Percentiles rank a stretch among this genome's conserved stretches.
phyloP scores from a whole-genome alignment of 371 early-diverging fungal genomes.

The Mortierella sp. region DNA sequence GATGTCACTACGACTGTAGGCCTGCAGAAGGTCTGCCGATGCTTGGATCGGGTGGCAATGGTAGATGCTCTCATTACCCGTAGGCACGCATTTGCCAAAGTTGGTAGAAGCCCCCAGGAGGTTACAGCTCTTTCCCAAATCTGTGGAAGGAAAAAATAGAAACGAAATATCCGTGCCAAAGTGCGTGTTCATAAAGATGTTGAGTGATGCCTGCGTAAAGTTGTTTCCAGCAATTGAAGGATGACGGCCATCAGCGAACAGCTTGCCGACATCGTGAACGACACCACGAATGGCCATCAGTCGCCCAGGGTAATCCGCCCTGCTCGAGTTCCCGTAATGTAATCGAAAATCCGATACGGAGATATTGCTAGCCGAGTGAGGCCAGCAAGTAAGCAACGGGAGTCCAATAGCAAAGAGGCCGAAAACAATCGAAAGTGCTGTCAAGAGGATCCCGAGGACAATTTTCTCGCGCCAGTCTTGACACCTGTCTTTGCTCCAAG shows the following conservation, averaged over 20 bases:
- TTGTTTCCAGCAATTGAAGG: constrained; percentile 32
- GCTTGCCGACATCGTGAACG: constrained; percentile 51
- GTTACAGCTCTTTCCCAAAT: constrained; percentile 19
- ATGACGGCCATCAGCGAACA: constrained; percentile 42
- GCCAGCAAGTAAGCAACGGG: constrained; percentile 56
- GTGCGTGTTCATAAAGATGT: constrained; percentile 20
- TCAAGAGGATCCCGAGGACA: constrained; percentile 76
- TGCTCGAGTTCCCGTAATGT: constrained; percentile 18
- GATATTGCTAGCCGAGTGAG: constrained; percentile 9
- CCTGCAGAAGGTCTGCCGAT: constrained; percentile 4
- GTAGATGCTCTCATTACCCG: constrained; percentile 3
- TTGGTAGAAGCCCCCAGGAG: constrained; percentile 22
- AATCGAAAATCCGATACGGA: constrained; percentile 11
- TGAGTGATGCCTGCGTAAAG: constrained; percentile 15
- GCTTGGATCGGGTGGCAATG: constrained; percentile 32
- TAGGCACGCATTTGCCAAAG: constrained; percentile 24
- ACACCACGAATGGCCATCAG: constrained; percentile 50
- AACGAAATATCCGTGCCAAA: constrained; percentile 51
- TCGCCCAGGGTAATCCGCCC: background rate
- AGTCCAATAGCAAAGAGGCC: constrained; percentile 74
- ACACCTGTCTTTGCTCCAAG: constrained; percentile 56
- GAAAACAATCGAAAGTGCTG: constrained; percentile 59
- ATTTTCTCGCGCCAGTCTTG: constrained; percentile 89
- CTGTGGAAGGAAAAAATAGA: constrained; percentile 37
- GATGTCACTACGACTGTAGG: constrained; percentile 9